A percentile compares a stretch with the other conserved stretches of the same genome.
phyloP scores from a whole-genome alignment of 2,329 filamentous ascomycete genomes.

The Hymenoscyphus fraxineus region DNA sequence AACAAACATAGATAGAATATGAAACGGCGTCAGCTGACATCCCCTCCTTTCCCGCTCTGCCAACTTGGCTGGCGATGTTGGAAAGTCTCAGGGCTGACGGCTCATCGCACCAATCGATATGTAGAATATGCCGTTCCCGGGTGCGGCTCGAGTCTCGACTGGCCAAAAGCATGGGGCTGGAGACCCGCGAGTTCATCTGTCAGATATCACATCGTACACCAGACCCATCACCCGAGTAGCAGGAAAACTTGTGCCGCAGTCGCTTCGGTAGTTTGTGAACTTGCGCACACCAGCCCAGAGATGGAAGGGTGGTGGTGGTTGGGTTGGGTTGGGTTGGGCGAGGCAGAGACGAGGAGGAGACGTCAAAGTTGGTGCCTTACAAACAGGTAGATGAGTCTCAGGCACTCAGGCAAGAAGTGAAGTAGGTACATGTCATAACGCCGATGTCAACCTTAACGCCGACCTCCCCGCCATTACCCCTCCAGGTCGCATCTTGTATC shows the following conservation, averaged over 20 bases:
- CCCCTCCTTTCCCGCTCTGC: not conserved
- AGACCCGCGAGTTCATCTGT: not conserved
- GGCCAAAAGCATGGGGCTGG: not conserved
- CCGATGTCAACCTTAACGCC: not conserved
- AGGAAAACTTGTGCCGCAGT: not conserved
- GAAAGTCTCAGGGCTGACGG: not conserved
- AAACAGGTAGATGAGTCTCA: not conserved
- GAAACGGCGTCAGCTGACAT: conserved; percentile 1
- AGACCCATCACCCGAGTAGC: not conserved
- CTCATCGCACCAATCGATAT: not conserved
- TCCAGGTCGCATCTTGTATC: too few species aligned
- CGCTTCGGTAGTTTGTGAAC: not conserved
- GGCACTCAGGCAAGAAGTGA: not conserved
- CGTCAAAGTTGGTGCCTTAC: not conserved
- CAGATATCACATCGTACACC: not conserved
- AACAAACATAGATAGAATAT: not conserved
- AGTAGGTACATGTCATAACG: not conserved
- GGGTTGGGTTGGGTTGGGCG: not conserved
- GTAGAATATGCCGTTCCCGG: not conserved
- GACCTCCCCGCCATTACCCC: too few species aligned
- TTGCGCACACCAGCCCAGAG: not conserved
- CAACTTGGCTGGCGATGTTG: not conserved
- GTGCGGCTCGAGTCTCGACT: not conserved
- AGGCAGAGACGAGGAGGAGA: not conserved
- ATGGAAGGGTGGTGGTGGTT: not conserved